phyloP scores from a whole-genome alignment of 345 rosid species.

The Pistacia integerrima region DNA sequence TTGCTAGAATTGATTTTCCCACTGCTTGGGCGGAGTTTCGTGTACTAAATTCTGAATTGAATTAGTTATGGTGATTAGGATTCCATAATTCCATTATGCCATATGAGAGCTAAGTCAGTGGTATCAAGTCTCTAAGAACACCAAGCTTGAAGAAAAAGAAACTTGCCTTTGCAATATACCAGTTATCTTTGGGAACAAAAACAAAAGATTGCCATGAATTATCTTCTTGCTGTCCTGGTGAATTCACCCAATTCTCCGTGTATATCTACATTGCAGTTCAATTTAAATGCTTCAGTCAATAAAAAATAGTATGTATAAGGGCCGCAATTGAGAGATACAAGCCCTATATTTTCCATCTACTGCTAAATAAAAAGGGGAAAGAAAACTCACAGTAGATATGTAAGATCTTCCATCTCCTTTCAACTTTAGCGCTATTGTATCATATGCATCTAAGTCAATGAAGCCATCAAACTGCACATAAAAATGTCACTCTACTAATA shows the following conservation, averaged over 20 bases:
- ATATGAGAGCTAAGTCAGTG: not conserved
- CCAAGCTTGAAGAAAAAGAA: not conserved
- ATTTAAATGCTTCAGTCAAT: slow-evolving; percentile 18
- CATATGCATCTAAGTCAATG: slow-evolving; percentile 85
- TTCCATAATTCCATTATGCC: not conserved
- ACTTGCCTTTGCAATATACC: slow-evolving; percentile 81
- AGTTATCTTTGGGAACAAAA: slow-evolving; percentile 71
- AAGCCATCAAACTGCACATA: slow-evolving; percentile 81
- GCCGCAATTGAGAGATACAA: not conserved
- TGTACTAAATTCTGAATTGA: not conserved
- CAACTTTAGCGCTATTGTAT: slow-evolving; percentile 76
- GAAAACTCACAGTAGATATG: slow-evolving; percentile 28
- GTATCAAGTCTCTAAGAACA: slow-evolving; percentile 1
- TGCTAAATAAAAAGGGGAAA: not conserved
- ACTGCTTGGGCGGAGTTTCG: not conserved
- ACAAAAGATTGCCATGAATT: slow-evolving; percentile 98
- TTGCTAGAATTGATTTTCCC: not conserved
- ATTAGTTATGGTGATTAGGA: not conserved
- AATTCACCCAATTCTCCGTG: slow-evolving; percentile 95
- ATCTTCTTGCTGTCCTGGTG: slow-evolving; percentile 88
- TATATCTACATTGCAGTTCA: slow-evolving; percentile 56
- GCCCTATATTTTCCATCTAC: slow-evolving; percentile 12
- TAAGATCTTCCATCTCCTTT: slow-evolving; percentile 94
- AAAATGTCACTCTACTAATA: slow-evolving; percentile 7
- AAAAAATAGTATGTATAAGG: not conserved